Evolutionary conservation across 768 basidiomycete genomes (phyloP).

Genomic region (Boletus edulis): DNA sequence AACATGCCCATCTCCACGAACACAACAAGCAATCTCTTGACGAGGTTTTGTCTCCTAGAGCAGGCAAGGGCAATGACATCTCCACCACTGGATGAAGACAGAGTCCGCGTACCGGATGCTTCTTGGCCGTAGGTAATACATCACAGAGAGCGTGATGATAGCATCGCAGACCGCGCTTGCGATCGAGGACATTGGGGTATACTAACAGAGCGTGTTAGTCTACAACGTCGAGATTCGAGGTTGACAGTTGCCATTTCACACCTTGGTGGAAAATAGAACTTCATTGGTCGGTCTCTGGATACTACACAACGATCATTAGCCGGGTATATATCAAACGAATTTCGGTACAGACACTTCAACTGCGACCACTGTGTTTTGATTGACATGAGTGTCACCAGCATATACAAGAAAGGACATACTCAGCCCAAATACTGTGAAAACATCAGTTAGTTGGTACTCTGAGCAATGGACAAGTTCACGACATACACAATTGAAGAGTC

Average conservation of each 20-base stretch:
- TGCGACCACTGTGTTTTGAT: background rate
- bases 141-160: slow-evolving; percentile 10
- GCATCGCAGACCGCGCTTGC: slow-evolving; percentile 7
- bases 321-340: background rate
- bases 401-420: background rate
- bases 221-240: background rate
- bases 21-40: slow-evolving; percentile 8
- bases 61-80: background rate
- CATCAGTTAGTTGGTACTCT: background rate
- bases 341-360: slow-evolving; percentile 1
- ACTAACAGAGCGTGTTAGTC: background rate
- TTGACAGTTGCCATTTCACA: background rate
- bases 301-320: background rate
- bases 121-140: slow-evolving; percentile 10
- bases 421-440: slow-evolving; percentile 6
- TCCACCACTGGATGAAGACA: background rate
- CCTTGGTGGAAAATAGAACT: background rate
- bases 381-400: background rate
- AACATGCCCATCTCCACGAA: slow-evolving; percentile 13
- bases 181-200: background rate
- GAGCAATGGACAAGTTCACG: background rate
- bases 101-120: background rate
- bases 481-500: slow-evolving; percentile 10
- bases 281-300: background rate
- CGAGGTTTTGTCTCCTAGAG: slow-evolving; percentile 1